Evolutionary conservation across 1,139 yeast genomes (phyloP).

Genomic region (Lodderomyces metapsilosis): DNA sequence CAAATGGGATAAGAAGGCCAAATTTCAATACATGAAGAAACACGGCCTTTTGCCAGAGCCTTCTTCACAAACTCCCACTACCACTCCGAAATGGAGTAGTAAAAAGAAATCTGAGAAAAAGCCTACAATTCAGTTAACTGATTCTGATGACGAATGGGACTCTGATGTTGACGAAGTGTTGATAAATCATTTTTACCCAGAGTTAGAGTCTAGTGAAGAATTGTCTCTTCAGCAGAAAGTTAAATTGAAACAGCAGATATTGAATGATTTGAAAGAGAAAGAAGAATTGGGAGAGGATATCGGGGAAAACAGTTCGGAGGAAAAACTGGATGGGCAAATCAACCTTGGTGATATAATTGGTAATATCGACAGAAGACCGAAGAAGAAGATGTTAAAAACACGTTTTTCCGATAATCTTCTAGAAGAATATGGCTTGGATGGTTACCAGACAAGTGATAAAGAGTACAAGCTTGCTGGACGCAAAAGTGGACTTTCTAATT

Average conservation of each 20-base stretch:
- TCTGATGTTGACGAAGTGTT: slow-evolving; percentile 45
- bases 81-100: slow-evolving; percentile 36
- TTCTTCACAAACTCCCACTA: background rate
- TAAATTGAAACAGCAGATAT: slow-evolving; percentile 38
- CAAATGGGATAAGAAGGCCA: slow-evolving; percentile 49
- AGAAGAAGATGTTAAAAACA: slow-evolving; percentile 30
- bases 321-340: slow-evolving; percentile 13
- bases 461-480: background rate
- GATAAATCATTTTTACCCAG: slow-evolving; percentile 43
- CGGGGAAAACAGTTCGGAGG: slow-evolving; percentile 10
- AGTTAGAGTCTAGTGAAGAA: slow-evolving; percentile 29
- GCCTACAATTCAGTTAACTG: slow-evolving; percentile 23
- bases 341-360: slow-evolving; percentile 29
- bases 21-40: slow-evolving; percentile 36
- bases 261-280: slow-evolving; percentile 26
- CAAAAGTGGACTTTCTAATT: slow-evolving; percentile 15
- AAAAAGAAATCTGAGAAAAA: slow-evolving; percentile 23
- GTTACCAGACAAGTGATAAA: slow-evolving; percentile 17
- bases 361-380: slow-evolving; percentile 18
- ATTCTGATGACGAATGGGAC: slow-evolving; percentile 44
- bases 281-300: slow-evolving; percentile 11
- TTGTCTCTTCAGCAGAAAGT: slow-evolving; percentile 35
- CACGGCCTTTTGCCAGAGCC: slow-evolving; percentile 29
- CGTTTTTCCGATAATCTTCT: slow-evolving; percentile 34
- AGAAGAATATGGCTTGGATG: slow-evolving; percentile 41